phyloP scores from a whole-genome alignment of 177 flowering plant genomes.

The Vitis hybrid region DNA sequence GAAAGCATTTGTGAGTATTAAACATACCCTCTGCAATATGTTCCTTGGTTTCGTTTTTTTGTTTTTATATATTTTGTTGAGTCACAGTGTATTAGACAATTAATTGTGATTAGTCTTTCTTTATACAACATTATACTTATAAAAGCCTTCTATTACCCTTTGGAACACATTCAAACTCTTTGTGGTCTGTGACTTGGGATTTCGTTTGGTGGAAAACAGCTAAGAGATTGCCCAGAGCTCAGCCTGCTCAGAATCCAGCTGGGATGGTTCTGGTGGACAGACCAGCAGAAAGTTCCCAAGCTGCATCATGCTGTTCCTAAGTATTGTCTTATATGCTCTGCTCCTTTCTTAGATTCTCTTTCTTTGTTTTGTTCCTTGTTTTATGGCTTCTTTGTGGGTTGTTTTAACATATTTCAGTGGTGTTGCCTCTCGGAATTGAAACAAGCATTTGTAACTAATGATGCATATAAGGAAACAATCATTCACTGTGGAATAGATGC shows the following conservation, averaged over 20 bases:
- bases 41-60: too few species aligned
- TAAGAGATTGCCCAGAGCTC: conserved; percentile 72
- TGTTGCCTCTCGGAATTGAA: not conserved
- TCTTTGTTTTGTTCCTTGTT: not conserved
- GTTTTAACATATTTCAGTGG: not conserved
- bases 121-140: too few species aligned
- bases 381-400: not conserved
- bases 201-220: conserved; percentile 44
- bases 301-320: conserved; percentile 63
- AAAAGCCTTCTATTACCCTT: too few species aligned
- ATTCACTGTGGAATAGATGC: too few species aligned
- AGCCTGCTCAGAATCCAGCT: conserved; percentile 70
- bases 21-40: too few species aligned
- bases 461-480: too few species aligned
- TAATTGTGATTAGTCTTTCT: too few species aligned
- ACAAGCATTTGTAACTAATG: not conserved
- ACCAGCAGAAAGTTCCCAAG: conserved; percentile 48
- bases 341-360: too few species aligned
- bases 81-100: too few species aligned
- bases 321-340: conserved; percentile 5
- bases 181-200: conserved; percentile 8
- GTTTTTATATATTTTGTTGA: too few species aligned
- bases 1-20: too few species aligned
- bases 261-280: conserved; percentile 82
- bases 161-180: not conserved